phyloP scores from a whole-genome alignment of 1,139 yeast genomes.

The Geotrichum restrictum region DNA sequence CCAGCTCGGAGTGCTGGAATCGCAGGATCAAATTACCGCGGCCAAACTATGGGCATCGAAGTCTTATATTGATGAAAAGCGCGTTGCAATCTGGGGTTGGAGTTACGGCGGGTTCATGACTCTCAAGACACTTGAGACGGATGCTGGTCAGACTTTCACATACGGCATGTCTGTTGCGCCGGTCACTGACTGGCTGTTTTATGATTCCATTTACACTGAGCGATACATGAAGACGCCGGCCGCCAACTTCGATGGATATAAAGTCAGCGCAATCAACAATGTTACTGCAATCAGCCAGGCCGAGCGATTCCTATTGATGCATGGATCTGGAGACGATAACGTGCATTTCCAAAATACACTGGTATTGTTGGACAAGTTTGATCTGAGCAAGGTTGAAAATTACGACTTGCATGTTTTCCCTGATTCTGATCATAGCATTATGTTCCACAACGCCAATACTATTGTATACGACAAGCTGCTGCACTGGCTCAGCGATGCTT shows the following conservation, averaged over 20 bases:
- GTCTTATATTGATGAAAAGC: conserved; percentile 54
- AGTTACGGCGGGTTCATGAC: conserved; percentile 83
- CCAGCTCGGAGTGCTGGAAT: conserved; percentile 81
- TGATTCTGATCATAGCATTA: conserved; percentile 84
- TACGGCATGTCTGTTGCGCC: conserved; percentile 90
- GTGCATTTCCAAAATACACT: conserved; percentile 89
- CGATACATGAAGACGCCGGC: conserved; percentile 75
- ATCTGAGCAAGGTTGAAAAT: conserved; percentile 61
- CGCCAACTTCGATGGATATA: conserved; percentile 53
- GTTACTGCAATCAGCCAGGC: conserved; percentile 52
- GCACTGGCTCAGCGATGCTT: conserved; percentile 70
- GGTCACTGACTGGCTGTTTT: conserved; percentile 75
- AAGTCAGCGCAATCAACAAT: conserved; percentile 43
- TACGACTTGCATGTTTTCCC: conserved; percentile 90
- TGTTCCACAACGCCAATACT: conserved; percentile 70
- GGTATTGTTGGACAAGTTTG: conserved; percentile 66
- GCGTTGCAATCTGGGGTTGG: conserved; percentile 96
- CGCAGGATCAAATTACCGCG: conserved; percentile 69
- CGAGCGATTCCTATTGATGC: conserved; percentile 74
- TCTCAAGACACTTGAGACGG: conserved; percentile 68
- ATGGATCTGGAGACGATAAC: conserved; percentile 96
- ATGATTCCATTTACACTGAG: conserved; percentile 85
- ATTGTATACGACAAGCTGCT: conserved; percentile 72
- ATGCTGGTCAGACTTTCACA: conserved; percentile 60
- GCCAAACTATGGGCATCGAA: conserved; percentile 57